Conservation (phyloP, 805 yeast genomes). For the Candida cerambycidarum region DNA sequence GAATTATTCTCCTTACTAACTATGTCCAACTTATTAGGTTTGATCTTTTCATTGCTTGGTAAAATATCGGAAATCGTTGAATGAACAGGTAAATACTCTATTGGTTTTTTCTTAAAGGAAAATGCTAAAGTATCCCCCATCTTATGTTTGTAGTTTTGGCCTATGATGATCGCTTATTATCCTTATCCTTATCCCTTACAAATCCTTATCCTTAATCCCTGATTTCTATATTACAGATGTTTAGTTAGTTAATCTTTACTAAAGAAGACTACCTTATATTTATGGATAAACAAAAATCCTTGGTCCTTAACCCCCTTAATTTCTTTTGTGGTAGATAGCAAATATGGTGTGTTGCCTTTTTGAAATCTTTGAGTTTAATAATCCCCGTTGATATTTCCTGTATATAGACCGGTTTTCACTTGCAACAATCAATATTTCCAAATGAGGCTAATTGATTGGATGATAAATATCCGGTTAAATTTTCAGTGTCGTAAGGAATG, state of each 20-base stretch:
- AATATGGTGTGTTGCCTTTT: slow-evolving; percentile 1
- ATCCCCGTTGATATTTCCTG: slow-evolving; percentile 2
- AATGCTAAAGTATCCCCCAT: slow-evolving; percentile 20
- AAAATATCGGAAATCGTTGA: slow-evolving; percentile 29
- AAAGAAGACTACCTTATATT: no score
- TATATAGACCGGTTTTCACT: slow-evolving; percentile 1
- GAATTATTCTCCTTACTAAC: background rate
- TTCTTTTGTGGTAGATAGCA: background rate
- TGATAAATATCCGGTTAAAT: background rate
- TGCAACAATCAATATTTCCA: slow-evolving; percentile 5
- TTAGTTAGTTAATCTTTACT: no score
- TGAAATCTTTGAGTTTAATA: background rate
- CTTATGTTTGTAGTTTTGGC: no score
- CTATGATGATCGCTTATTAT: no score
- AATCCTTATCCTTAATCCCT: no score
- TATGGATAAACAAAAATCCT: no score
- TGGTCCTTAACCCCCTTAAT: no score
- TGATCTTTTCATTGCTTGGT: slow-evolving; percentile 12
- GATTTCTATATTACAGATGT: no score
- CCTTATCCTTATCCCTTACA: no score
- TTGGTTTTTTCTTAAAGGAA: slow-evolving; percentile 32
- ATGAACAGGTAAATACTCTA: slow-evolving; percentile 18
- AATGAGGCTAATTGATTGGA: slow-evolving; percentile 7
- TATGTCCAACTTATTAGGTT: background rate
- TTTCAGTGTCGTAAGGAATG: slow-evolving; percentile 1